A percentile compares a stretch with the other conserved stretches of the same genome.
These are phyloP conservation scores for Xylaria acuta DNA, from an alignment of 495 filamentous ascomycete genomes.

Conservation along the genomic window DNA sequence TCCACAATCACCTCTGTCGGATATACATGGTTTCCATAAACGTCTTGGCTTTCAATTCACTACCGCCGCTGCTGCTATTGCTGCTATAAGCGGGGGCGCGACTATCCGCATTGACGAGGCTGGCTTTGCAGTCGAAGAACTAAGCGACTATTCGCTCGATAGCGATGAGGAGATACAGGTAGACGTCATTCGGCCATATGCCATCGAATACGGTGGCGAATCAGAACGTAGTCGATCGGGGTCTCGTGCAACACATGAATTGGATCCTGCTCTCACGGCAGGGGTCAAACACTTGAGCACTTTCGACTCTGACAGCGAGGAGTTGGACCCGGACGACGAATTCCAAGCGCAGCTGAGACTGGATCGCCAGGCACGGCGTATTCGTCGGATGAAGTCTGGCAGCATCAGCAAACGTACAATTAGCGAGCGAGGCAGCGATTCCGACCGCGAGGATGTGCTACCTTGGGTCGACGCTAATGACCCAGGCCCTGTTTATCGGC, in stretches of 20 bases:
- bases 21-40: constrained; percentile 38
- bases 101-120: constrained; percentile 43
- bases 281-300: constrained; percentile 51
- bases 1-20: constrained; percentile 44
- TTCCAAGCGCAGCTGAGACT: constrained; percentile 38
- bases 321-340: constrained; percentile 49
- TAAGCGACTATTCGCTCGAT: constrained; percentile 50
- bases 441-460: constrained; percentile 58
- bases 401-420: constrained; percentile 61
- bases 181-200: constrained; percentile 48
- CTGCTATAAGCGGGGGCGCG: constrained; percentile 24
- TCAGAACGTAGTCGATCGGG: constrained; percentile 52
- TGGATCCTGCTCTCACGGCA: constrained; percentile 47
- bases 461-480: constrained; percentile 50
- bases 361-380: constrained; percentile 47
- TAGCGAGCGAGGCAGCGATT: constrained; percentile 59
- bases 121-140: constrained; percentile 52
- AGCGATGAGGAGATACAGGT: constrained; percentile 46
- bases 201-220: constrained; percentile 53
- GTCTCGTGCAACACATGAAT: constrained; percentile 44
- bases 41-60: constrained; percentile 33
- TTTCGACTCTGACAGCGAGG: constrained; percentile 49
- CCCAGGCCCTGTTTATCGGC: constrained; percentile 51
- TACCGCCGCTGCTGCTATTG: constrained; percentile 24
- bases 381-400: constrained; percentile 56